Evolutionary conservation across 345 rosid genomes (phyloP).

Genomic region (Rhizophora mangle): DNA sequence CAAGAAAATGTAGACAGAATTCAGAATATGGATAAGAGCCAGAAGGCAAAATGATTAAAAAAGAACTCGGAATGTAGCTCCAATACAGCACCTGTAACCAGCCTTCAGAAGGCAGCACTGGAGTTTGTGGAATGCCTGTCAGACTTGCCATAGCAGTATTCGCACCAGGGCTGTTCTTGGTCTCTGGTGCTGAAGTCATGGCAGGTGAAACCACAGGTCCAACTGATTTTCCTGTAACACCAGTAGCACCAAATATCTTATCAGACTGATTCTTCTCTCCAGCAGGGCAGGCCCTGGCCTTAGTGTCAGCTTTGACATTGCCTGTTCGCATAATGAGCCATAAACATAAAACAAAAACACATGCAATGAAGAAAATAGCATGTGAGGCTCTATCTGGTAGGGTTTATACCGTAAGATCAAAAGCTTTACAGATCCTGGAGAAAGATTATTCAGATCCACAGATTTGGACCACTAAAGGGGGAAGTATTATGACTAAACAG

Average conservation of each 20-base stretch:
- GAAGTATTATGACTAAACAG: too few species aligned
- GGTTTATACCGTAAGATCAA: too few species aligned
- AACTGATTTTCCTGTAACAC: constrained; percentile 34
- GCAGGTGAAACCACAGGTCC: constrained; percentile 33
- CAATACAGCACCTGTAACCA: constrained; percentile 64
- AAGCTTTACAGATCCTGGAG: too few species aligned
- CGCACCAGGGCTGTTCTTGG: constrained; percentile 35
- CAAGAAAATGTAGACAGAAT: background rate
- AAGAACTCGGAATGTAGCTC: background rate
- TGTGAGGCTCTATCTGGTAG: too few species aligned
- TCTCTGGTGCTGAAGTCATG: constrained; percentile 46
- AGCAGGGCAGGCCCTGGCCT: constrained; percentile 26
- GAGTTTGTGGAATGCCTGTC: constrained; percentile 42
- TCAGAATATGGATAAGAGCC: background rate
- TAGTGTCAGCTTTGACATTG: constrained; percentile 44
- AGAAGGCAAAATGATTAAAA: too few species aligned
- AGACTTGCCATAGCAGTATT: constrained; percentile 40
- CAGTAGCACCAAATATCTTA: constrained; percentile 23
- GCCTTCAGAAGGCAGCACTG: constrained; percentile 60
- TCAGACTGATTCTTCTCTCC: constrained; percentile 28
- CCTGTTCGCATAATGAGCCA: constrained; percentile 16
- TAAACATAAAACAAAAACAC: too few species aligned
- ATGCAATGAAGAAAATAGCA: too few species aligned
- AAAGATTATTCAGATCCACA: too few species aligned
- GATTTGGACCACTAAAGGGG: too few species aligned